Base-by-base conservation (phyloP, 257 asterid species). In the Salvia rosmarinus region DNA sequence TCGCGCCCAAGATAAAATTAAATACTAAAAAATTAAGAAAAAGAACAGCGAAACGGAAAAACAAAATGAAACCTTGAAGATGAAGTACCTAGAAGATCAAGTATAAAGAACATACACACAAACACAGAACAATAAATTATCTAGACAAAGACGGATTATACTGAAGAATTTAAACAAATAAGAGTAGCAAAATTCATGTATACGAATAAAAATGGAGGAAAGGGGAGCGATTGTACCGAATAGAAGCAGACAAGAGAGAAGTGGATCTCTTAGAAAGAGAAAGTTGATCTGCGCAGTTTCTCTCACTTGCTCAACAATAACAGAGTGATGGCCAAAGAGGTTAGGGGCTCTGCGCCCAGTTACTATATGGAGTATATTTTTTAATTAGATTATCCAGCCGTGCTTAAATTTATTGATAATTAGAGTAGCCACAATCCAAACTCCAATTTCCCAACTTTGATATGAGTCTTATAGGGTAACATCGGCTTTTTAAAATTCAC, bases 211-310 rank as follows among this genome's bases (percentile, higher is more conserved):
- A 25, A 30, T 40, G 42, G 32, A 47, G 58, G 34, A 28, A 21
- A 3, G 6, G 42, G 13, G 52, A 39, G 58, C 74, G 56, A 64
- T 56, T 34, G 30, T 57, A 74, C 83, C 65, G n/a, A 46, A 55
- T 30, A 64, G 72, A 32, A 44, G 54, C 4, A 19, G 51, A 55
- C 0, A 50, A 25, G 70, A 11, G 56, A 47, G 76, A 42, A 65
- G 37, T 4, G 52, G 75, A 79, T 70, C 79, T 37, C 7, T 30
- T 25, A 52, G 78, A 59, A 25, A 60, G 40, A 49, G 32, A 19
- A 11, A n/a, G 68, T 70, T 79, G 77, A 79, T 60, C 83, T 63
- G 80, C 67, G 68, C 19, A 21, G 5, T 32, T 34, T 49, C 59
- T 34, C 60, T 64, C 65, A 43, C 82, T 60, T 32, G 19, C 34